Evolutionary conservation across 2,329 filamentous ascomycete genomes (phyloP), one percentile per base, ranked within the genome.

Genomic region (Boeremia exigua): DNA sequence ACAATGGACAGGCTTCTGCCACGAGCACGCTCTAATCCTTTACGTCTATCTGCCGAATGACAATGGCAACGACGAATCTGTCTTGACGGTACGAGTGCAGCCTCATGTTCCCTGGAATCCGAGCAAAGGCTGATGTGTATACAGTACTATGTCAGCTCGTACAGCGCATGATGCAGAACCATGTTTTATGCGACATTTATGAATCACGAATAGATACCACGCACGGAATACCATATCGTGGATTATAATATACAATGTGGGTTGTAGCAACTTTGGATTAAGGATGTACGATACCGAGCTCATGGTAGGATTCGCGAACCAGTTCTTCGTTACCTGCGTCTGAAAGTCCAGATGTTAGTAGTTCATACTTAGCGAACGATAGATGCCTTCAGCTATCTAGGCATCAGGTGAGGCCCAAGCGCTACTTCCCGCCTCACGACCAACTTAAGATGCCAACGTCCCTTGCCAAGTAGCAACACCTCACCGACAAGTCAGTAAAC

Each of bases 21-120:
- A 95, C 68, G 89, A 91, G 48, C 88, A 92, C 72, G 90, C 91
- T 2, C 75, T 96, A 59, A 91, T 95, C 36, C 79, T 95, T 25
- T 95, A 95, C 69, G 91, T 95, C 2, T 95, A 92, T 66, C 81
- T 95, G 29, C 83, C 88, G 63, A 86, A 88, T 48, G 89, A 92
- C 54, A 87, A 88, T 67, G 82, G 81, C 2, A 83, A 82, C 1
- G 88, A 90, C 23, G 88, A 91, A 66, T 89, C 88, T 2, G 89
- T 93, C 28, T 80, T 95, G 52, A 94, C 91, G 40, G 89, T 91
- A 77, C 75, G 65, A 64, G 12, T 23, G 11, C 11, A 61, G 62
- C 7, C 12, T 15, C 15, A 12, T n/a, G 9, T 34, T 9, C 4
- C 1, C 15, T 12, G 19, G 29, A 2, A 14, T 8, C 27, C 9